Evolutionary conservation across 2,329 filamentous ascomycete species (phyloP).

Genomic region (Cryphonectria naterciae): DNA sequence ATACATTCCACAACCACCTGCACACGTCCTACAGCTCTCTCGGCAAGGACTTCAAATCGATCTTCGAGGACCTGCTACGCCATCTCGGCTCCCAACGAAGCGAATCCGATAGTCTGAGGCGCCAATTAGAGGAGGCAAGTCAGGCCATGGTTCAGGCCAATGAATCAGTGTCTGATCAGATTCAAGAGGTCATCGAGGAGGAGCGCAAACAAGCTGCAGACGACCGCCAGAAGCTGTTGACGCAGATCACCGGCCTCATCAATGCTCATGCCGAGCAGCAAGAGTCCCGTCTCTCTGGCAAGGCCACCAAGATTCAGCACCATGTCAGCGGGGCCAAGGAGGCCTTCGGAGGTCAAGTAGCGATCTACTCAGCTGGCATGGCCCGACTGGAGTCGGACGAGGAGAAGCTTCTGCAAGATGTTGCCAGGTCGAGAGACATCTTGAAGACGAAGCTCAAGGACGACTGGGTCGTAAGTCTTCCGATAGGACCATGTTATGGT

Average conservation of each 20-base stretch:
- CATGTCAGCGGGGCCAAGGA: constrained; percentile 68
- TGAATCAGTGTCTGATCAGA: constrained; percentile 63
- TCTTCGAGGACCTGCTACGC: constrained; percentile 80
- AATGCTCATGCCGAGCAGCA: constrained; percentile 75
- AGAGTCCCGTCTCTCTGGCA: constrained; percentile 69
- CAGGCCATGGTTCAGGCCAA: constrained; percentile 71
- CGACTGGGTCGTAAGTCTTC: constrained; percentile 75
- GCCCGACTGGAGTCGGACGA: constrained; percentile 74
- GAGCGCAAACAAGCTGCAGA: constrained; percentile 73
- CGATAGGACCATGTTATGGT: constrained; percentile 52
- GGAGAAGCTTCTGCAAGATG: constrained; percentile 68
- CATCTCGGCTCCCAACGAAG: constrained; percentile 76
- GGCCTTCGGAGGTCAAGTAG: constrained; percentile 66
- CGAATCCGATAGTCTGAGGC: constrained; percentile 74
- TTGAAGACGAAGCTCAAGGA: constrained; percentile 83
- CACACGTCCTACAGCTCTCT: constrained; percentile 83
- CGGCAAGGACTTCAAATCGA: constrained; percentile 81
- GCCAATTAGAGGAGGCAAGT: constrained; percentile 73
- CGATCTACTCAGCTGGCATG: constrained; percentile 72
- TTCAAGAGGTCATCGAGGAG: constrained; percentile 73
- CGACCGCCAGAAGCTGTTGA: constrained; percentile 74
- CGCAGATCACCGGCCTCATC: constrained; percentile 78
- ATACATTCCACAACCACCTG: constrained; percentile 79
- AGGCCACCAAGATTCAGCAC: constrained; percentile 64
- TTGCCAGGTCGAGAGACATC: constrained; percentile 73